Base-by-base conservation (phyloP, 768 basidiomycete species). In the Mycena rosella region DNA sequence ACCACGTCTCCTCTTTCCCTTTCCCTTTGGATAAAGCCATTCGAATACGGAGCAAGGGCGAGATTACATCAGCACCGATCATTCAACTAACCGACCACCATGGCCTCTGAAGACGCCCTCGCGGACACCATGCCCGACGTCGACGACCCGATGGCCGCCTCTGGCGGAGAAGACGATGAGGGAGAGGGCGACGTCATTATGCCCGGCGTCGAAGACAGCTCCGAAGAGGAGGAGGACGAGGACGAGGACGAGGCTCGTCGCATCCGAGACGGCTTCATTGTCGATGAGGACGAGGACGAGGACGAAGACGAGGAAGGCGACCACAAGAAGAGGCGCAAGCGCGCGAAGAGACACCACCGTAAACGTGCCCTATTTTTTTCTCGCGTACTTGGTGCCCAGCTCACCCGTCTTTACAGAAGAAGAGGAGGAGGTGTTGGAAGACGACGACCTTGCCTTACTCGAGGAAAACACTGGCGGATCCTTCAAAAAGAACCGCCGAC, bases 191-290 rank as follows among this genome's bases (percentile, higher is more conserved):
- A 89, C 75, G 84, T 83, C 57, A 77, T 83, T 73, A 86, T 86
- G 79, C 83, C 84, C 44, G 83, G 81, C 60, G 80, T 80, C 62
- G 87, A 89, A 76, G 94, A 96, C 79, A 95, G 94, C 77, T 95
- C 94, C 17, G 65, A 67, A 49, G 94, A 95, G 73, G 93, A 96
- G 75, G 91, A 88, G 38, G 94, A 96, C 40, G 96, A 97, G 53
- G 96, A 97, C 75, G 93, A 90, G 73, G 96, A 97, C 68, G 96
- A 96, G 81, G 92, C 84, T 73, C 86, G 88, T 63, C 84, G 88
- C 63, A 89, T 98, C 62, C 83, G 89, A 56, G 93, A 96, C 55
- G 96, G 94, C 0, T 98, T 98, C 76, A 98, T 98, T 73, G 96
- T 96, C 10, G 93, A 93, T 63, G 93, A 92, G 62, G 91, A 93